Evolutionary conservation across 768 basidiomycete species (phyloP).

Genomic region (Tephrocybe sp.): DNA sequence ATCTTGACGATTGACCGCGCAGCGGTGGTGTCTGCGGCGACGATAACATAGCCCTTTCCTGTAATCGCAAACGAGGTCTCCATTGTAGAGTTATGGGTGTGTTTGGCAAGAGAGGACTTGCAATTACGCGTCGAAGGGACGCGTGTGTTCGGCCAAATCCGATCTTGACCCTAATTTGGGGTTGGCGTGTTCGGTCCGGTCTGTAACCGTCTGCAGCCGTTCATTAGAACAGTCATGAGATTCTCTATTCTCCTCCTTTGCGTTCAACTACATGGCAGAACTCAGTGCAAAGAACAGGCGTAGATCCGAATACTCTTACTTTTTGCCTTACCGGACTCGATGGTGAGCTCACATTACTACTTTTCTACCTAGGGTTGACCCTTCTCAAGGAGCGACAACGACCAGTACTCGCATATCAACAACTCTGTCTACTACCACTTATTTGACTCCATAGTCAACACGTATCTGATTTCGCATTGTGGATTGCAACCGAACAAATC

Average conservation of each 20-base stretch:
- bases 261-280: conserved; percentile 20
- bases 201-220: not conserved
- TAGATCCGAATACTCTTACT: conserved; percentile 58
- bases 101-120: conserved; percentile 8
- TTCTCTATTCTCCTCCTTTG: not conserved
- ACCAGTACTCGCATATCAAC: conserved; percentile 83
- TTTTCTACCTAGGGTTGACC: not conserved
- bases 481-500: conserved; percentile 51
- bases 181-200: conserved; percentile 6
- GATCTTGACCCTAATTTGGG: conserved; percentile 20
- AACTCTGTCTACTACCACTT: conserved; percentile 81
- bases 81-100: conserved; percentile 43
- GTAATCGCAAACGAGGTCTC: conserved; percentile 90
- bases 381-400: conserved; percentile 73
- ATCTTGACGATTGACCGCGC: conserved; percentile 95
- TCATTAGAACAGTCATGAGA: not conserved
- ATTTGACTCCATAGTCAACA: conserved; percentile 81
- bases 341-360: conserved; percentile 46
- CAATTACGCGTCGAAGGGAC: conserved; percentile 23
- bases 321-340: conserved; percentile 65
- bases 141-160: conserved; percentile 21
- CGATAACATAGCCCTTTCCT: conserved; percentile 91
- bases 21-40: conserved; percentile 90
- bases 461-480: conserved; percentile 71
- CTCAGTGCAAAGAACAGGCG: conserved; percentile 35